Evolutionary conservation across 495 filamentous ascomycete genomes (phyloP).

Genomic region (Trypethelium eluteriae): DNA sequence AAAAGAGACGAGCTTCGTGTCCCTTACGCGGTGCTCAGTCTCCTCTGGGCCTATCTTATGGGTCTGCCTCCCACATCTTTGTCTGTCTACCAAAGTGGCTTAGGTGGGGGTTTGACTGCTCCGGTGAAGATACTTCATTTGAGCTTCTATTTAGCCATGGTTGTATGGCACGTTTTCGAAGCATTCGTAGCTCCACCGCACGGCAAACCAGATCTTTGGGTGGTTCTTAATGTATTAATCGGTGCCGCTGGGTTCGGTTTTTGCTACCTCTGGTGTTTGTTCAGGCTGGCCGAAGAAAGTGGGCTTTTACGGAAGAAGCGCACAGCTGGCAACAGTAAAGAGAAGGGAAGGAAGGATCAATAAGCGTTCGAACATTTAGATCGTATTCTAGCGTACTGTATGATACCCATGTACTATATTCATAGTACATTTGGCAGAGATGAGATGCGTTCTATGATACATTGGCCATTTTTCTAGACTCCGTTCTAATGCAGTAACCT

Average conservation of each 20-base stretch:
- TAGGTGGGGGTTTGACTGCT: conserved; percentile 37
- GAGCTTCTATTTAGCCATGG: conserved; percentile 66
- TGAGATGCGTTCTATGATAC: not conserved
- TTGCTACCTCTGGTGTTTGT: conserved; percentile 85
- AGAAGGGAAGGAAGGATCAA: conserved; percentile 21
- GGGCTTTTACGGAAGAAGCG: conserved; percentile 22
- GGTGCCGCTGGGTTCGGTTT: conserved; percentile 78
- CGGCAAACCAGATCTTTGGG: conserved; percentile 85
- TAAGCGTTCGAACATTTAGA: conserved; percentile 5
- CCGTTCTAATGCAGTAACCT: not conserved
- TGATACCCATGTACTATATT: conserved; percentile 9
- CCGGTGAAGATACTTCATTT: conserved; percentile 61
- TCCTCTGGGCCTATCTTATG: conserved; percentile 84
- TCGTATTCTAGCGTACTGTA: not conserved
- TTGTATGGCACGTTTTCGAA: conserved; percentile 71
- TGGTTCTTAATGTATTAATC: conserved; percentile 78
- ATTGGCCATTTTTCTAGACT: not conserved
- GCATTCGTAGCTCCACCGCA: conserved; percentile 55
- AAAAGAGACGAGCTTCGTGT: conserved; percentile 73
- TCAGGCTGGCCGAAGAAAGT: conserved; percentile 59
- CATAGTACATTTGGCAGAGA: not conserved
- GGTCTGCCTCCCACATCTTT: conserved; percentile 73
- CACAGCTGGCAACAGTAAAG: conserved; percentile 14
- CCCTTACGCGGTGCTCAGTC: conserved; percentile 74
- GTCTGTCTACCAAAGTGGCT: conserved; percentile 47